Evolutionary conservation across 306 rosid genomes (phyloP), one percentile per base, ranked within the genome.

Genomic region (Crataegus laevigata): DNA sequence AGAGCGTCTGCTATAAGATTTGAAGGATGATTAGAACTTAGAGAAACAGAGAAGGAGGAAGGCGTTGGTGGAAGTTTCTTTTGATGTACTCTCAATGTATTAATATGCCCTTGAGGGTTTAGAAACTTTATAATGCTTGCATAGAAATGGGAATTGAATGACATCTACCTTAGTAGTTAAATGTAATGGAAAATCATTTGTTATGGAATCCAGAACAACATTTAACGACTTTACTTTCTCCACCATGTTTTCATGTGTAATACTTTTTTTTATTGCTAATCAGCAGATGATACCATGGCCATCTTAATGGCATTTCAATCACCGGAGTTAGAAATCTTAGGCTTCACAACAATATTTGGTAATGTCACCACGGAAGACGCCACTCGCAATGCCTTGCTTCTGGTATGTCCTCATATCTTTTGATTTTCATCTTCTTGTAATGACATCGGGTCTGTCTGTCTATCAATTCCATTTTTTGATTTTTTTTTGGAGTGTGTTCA

Each of bases 261-360:
- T 45, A 47, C 21, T 36, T 69, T 67, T 69, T 63, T 36, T 26
- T 75, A 64, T 75, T 61, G 60, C 30, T 12, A 43, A 71, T 85
- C 15, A 45, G 28, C 82, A 94, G 99, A 94, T 83, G 99, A 94
- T 87, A 72, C 91, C 79, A 88, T 94, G 91, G 88, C 99, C 50
- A 92, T 94, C 63, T 54, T 92, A 72, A 92, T 94, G 97, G 99
- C 97, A 68, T 94, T 94, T 85, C 88, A 88, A 83, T 73, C 83
- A 72, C 89, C 89, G 4, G 92, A 78, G 81, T 82, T 92, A 79
- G 97, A 94, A 72, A 32, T 94, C 62, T 15, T 92, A 70, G 99
- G 99, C 60, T 79, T 94, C 81, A 90, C 99, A 21, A 78, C 96
- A 42, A 29, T 85, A 80, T 94, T 94, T 59, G 99, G 99, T 3